Percentiles rank a stretch among this genome's conserved stretches.
phyloP scores from a whole-genome alignment of 768 basidiomycete species.

The Kondoa subrosea region DNA sequence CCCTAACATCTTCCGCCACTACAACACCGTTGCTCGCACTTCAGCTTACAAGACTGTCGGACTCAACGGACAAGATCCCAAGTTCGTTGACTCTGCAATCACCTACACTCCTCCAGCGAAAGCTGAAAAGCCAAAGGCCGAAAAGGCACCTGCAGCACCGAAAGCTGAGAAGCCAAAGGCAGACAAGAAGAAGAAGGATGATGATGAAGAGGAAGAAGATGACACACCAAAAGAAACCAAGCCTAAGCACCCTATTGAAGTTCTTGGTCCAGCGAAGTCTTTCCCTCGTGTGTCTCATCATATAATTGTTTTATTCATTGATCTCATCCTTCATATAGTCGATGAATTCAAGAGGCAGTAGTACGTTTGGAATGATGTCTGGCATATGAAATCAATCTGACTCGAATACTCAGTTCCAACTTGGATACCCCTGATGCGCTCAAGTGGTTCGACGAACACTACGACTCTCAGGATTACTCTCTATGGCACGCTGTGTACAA shows the following conservation, averaged over 20 bases:
- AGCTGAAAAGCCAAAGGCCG: constrained; percentile 34
- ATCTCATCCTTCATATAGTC: constrained; percentile 29
- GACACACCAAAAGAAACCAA: constrained; percentile 67
- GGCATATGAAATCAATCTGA: not conserved
- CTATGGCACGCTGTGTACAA: constrained; percentile 72
- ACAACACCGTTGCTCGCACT: constrained; percentile 77
- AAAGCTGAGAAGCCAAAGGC: constrained; percentile 27
- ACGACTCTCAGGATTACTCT: constrained; percentile 32
- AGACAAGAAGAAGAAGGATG: constrained; percentile 31
- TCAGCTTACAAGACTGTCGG: constrained; percentile 52
- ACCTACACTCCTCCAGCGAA: constrained; percentile 43
- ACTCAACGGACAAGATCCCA: constrained; percentile 41
- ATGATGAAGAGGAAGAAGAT: constrained; percentile 33
- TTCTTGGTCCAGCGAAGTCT: constrained; percentile 58
- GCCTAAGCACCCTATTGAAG: constrained; percentile 82
- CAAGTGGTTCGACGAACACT: constrained; percentile 97
- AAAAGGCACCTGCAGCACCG: constrained; percentile 27
- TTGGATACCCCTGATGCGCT: constrained; percentile 53
- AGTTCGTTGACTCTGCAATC: constrained; percentile 21
- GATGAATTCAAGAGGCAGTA: constrained; percentile 95
- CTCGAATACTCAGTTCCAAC: no score
- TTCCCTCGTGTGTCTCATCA: constrained; percentile 18
- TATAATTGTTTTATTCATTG: constrained; percentile 48
- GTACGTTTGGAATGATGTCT: constrained; percentile 44
- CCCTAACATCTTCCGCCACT: constrained; percentile 63